Evolutionary conservation across 1,284 basidiomycete genomes (phyloP).

Genomic region (Trichosporon sp.): DNA sequence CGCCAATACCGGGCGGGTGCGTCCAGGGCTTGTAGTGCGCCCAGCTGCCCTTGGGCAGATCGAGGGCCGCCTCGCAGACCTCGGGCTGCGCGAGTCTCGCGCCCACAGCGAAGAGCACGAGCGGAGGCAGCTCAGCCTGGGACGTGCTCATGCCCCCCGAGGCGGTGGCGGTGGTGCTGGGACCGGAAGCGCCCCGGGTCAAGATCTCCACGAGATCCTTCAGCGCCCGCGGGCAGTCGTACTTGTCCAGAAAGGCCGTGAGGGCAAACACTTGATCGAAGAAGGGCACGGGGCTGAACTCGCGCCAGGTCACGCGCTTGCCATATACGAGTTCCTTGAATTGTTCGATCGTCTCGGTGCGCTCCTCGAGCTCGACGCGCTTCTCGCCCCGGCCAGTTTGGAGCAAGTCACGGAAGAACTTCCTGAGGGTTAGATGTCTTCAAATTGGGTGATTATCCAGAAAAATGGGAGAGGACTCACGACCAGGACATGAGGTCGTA

Average conservation of each 20-base stretch:
- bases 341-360: background rate
- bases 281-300: background rate
- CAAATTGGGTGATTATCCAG: background rate
- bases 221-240: constrained; percentile 3
- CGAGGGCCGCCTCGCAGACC: constrained; percentile 6
- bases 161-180: background rate
- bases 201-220: constrained; percentile 6
- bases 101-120: constrained; percentile 3
- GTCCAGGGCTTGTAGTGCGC: background rate
- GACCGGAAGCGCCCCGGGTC: background rate
- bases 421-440: background rate
- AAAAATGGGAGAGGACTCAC: background rate
- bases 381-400: background rate
- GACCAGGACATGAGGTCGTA: constrained; percentile 9
- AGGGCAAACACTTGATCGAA: constrained; percentile 12
- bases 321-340: constrained; percentile 1
- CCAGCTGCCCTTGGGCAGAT: background rate
- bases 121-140: background rate
- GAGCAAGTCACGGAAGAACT: background rate
- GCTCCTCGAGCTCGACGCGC: constrained; percentile 5
- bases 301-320: background rate
- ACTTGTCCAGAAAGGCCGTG: background rate
- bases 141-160: background rate
- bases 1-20: background rate
- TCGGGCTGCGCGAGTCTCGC: background rate